These are phyloP conservation scores for Filobasidium floriforme DNA, from an alignment of 768 basidiomycete species.

Conservation along the genomic window DNA sequence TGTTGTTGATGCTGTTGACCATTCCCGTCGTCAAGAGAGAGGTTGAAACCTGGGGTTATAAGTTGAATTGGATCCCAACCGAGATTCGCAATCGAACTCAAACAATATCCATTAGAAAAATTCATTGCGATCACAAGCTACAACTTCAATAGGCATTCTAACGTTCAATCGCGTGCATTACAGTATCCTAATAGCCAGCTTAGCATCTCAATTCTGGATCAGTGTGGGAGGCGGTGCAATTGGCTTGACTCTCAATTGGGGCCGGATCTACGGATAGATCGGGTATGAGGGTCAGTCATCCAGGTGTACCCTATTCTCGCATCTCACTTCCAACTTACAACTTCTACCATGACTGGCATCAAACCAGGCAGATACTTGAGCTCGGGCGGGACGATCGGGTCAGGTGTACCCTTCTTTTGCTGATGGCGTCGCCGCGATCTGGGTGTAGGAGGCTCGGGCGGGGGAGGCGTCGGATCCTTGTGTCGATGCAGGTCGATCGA, in stretches of 20 bases:
- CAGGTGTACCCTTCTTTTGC: constrained; percentile 22
- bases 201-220: too few species aligned
- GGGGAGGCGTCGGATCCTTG: background rate
- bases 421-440: constrained; percentile 10
- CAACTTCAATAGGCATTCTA: too few species aligned
- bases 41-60: too few species aligned
- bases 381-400: constrained; percentile 61
- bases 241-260: background rate
- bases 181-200: too few species aligned
- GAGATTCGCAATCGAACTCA: too few species aligned
- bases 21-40: too few species aligned
- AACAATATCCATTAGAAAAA: too few species aligned
- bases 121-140: too few species aligned
- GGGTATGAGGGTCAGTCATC: background rate
- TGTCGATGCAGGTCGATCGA: constrained; percentile 27
- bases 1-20: too few species aligned
- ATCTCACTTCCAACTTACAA: constrained; percentile 53
- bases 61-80: too few species aligned
- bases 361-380: constrained; percentile 69
- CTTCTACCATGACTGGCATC: constrained; percentile 81
- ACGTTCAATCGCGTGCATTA: too few species aligned
- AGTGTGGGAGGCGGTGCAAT: background rate
- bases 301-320: background rate
- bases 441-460: constrained; percentile 18
- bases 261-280: constrained; percentile 2